Conservation (phyloP, 1,284 basidiomycete species). For the Rhodotorula sp. region DNA sequence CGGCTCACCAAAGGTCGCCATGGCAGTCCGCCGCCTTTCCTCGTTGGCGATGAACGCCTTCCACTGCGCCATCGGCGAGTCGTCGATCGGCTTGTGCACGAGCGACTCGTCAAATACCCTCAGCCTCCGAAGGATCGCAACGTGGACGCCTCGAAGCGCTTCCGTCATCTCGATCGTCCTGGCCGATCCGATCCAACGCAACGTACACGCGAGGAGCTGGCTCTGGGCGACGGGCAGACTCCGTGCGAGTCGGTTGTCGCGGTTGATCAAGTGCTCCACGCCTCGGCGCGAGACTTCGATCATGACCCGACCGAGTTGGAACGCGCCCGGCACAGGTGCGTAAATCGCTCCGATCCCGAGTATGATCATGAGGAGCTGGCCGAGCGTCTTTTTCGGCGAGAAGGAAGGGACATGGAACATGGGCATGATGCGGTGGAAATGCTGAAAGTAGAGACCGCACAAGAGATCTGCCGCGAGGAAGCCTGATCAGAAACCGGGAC, state of each 20-base stretch:
- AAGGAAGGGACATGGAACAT: conserved; percentile 19
- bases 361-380: conserved; percentile 20
- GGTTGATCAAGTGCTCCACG: conserved; percentile 14
- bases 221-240: conserved; percentile 10
- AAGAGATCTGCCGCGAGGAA: neutral
- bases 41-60: conserved; percentile 13
- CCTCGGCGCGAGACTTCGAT: conserved; percentile 14
- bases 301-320: conserved; percentile 9
- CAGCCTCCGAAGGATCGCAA: conserved; percentile 2
- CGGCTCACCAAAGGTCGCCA: conserved; percentile 16
- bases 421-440: conserved; percentile 13
- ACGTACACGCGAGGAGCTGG: neutral
- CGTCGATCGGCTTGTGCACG: neutral
- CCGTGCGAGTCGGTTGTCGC: conserved; percentile 19
- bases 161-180: conserved; percentile 13
- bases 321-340: conserved; percentile 8
- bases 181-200: conserved; percentile 13
- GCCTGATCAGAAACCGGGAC: neutral
- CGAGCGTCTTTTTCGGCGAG: conserved; percentile 18
- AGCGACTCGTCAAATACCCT: conserved; percentile 3
- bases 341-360: conserved; percentile 22
- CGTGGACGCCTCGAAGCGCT: conserved; percentile 3
- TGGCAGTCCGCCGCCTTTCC: conserved; percentile 16
- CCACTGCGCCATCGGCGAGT: conserved; percentile 11
- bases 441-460: conserved; percentile 15